These are phyloP conservation scores for Diplosphaera chodatii DNA, from an alignment of 139 green algal species.

Conservation along the genomic window DNA sequence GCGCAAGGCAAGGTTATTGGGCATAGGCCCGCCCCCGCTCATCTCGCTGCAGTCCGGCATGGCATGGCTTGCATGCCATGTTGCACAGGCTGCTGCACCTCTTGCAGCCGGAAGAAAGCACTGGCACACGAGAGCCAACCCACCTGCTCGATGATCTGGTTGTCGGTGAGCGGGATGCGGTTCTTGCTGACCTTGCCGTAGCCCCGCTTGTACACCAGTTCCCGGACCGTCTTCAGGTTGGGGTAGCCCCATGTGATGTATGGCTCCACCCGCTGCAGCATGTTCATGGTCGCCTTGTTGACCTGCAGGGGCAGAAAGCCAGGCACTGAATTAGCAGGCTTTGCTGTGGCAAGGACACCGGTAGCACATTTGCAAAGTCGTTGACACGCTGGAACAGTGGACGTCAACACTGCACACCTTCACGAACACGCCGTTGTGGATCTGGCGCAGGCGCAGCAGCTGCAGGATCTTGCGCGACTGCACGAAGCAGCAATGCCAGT, in stretches of 20 bases:
- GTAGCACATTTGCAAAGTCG: too few species aligned
- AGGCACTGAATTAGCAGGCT: too few species aligned
- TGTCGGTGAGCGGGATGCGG: constrained; percentile 95
- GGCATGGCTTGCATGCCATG: too few species aligned
- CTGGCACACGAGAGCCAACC: too few species aligned
- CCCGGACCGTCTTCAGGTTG: constrained; percentile 95
- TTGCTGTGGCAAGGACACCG: not conserved
- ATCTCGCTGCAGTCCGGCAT: too few species aligned
- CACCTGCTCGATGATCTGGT: constrained; percentile 91
- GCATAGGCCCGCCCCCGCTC: too few species aligned
- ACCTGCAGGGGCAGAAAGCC: too few species aligned
- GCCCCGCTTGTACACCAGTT: constrained; percentile 99
- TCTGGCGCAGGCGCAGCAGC: constrained; percentile 95
- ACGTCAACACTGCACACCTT: constrained; percentile 40
- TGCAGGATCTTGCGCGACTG: constrained; percentile 97
- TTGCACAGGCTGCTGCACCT: too few species aligned
- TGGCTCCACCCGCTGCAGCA: constrained; percentile 94
- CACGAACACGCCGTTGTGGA: constrained; percentile 98
- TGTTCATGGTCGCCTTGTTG: constrained; percentile 97
- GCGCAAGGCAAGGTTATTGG: too few species aligned
- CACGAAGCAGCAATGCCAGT: constrained; percentile 1
- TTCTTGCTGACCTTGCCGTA: constrained; percentile 93
- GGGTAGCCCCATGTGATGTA: constrained; percentile 97
- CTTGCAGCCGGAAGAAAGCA: too few species aligned
- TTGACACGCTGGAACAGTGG: too few species aligned